phyloP scores from a whole-genome alignment of 352 stramenopile species.

The Phytophthora fragariaefolia region DNA sequence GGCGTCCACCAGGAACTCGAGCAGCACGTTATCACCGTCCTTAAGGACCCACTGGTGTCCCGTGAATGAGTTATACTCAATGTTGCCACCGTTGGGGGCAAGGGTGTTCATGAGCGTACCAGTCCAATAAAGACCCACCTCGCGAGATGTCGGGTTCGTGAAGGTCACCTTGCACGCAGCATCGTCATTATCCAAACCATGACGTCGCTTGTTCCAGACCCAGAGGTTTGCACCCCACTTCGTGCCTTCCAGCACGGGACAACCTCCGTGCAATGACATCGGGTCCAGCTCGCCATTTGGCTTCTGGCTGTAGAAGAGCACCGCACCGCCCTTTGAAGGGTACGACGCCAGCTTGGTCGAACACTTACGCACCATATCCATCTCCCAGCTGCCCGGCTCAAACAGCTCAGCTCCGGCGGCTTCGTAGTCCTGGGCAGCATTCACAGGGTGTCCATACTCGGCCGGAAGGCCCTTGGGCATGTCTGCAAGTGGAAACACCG shows the following conservation, averaged over 20 bases:
- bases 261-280: slow-evolving; percentile 92
- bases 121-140: slow-evolving; percentile 73
- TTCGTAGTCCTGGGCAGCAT: slow-evolving; percentile 50
- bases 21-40: slow-evolving; percentile 51
- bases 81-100: slow-evolving; percentile 42
- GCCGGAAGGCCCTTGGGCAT: slow-evolving; percentile 74
- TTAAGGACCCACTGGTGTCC: slow-evolving; percentile 79
- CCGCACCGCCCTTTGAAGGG: slow-evolving; percentile 88
- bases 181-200: slow-evolving; percentile 55
- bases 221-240: slow-evolving; percentile 98
- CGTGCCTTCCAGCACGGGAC: slow-evolving; percentile 93
- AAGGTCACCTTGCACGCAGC: slow-evolving; percentile 68
- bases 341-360: slow-evolving; percentile 80
- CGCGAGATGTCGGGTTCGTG: slow-evolving; percentile 62
- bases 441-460: slow-evolving; percentile 58
- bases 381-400: slow-evolving; percentile 68
- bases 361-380: slow-evolving; percentile 82
- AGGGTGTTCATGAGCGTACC: slow-evolving; percentile 76
- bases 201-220: slow-evolving; percentile 95
- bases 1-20: slow-evolving; percentile 56
- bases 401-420: slow-evolving; percentile 62
- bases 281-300: slow-evolving; percentile 93
- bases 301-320: slow-evolving; percentile 98
- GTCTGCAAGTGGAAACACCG: slow-evolving; percentile 77
- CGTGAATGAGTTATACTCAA: slow-evolving; percentile 69